Evolutionary conservation across 805 yeast species (phyloP).

Genomic region (Pichia occidentalis): DNA sequence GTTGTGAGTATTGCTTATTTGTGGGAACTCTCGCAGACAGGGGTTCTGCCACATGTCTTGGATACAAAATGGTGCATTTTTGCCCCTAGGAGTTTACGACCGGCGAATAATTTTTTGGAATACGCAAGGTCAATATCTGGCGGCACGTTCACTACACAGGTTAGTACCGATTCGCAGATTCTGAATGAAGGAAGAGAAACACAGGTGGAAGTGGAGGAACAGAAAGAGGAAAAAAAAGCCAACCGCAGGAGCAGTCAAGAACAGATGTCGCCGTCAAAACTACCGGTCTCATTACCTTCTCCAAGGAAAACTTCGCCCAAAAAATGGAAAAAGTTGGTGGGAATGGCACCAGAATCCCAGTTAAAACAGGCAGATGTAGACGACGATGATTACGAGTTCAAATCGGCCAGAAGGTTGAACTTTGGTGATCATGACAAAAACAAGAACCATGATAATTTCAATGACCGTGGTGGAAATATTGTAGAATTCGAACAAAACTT

Average conservation of each 20-base stretch:
- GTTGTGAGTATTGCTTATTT: conserved; percentile 49
- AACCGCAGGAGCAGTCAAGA: too few species aligned
- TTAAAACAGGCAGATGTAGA: conserved; percentile 13
- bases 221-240: background rate
- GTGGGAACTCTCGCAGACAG: conserved; percentile 42
- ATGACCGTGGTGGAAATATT: background rate
- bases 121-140: conserved; percentile 18
- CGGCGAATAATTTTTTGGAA: conserved; percentile 20
- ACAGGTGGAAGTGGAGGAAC: background rate
- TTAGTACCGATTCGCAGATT: background rate
- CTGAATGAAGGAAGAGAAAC: background rate
- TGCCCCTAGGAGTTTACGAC: conserved; percentile 29
- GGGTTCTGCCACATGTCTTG: conserved; percentile 34
- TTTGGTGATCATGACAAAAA: background rate
- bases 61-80: conserved; percentile 51
- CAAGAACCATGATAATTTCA: background rate
- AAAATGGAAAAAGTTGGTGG: conserved; percentile 43
- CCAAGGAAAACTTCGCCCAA: conserved; percentile 42
- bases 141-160: conserved; percentile 19
- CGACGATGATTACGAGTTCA: conserved; percentile 5
- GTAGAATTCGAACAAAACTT: conserved; percentile 8
- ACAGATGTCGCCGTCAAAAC: conserved; percentile 16
- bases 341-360: conserved; percentile 35
- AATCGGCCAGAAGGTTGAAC: conserved; percentile 1
- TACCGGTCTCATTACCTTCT: conserved; percentile 41